Percentiles rank a stretch among this genome's conserved stretches.
Evolutionary conservation across 1,139 yeast genomes (phyloP).

Genomic region (Spathaspora jeffriesii): DNA sequence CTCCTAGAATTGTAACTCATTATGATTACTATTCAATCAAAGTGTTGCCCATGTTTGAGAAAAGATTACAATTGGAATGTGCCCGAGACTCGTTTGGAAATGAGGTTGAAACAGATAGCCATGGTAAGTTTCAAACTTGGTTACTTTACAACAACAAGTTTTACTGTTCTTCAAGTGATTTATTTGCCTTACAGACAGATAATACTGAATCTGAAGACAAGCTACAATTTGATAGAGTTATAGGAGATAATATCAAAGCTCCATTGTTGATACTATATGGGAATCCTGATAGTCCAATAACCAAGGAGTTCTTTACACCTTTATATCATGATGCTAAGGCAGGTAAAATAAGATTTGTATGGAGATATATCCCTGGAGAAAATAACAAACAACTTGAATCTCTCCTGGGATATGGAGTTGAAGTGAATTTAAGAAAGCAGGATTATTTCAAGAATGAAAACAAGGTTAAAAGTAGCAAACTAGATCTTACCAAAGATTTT

Average conservation of each 20-base stretch:
- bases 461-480: neutral
- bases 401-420: conserved; percentile 69
- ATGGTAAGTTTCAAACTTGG: conserved; percentile 46
- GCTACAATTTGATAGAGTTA: conserved; percentile 57
- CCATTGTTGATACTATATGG: conserved; percentile 52
- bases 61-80: conserved; percentile 23
- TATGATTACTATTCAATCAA: conserved; percentile 48
- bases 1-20: conserved; percentile 69
- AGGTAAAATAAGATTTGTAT: conserved; percentile 71
- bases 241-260: conserved; percentile 47
- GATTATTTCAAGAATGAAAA: conserved; percentile 54
- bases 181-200: conserved; percentile 55
- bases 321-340: conserved; percentile 59
- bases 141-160: conserved; percentile 50
- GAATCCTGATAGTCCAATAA: conserved; percentile 45
- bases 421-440: conserved; percentile 54
- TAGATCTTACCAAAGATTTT: conserved; percentile 13
- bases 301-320: conserved; percentile 58
- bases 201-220: conserved; percentile 11
- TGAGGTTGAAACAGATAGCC: conserved; percentile 16
- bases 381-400: conserved; percentile 23
- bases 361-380: conserved; percentile 61
- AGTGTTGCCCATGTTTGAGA: conserved; percentile 21
- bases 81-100: conserved; percentile 38
- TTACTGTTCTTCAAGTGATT: conserved; percentile 66